Conservation (phyloP, 805 yeast species). For the Metschnikowia amazonensis region DNA sequence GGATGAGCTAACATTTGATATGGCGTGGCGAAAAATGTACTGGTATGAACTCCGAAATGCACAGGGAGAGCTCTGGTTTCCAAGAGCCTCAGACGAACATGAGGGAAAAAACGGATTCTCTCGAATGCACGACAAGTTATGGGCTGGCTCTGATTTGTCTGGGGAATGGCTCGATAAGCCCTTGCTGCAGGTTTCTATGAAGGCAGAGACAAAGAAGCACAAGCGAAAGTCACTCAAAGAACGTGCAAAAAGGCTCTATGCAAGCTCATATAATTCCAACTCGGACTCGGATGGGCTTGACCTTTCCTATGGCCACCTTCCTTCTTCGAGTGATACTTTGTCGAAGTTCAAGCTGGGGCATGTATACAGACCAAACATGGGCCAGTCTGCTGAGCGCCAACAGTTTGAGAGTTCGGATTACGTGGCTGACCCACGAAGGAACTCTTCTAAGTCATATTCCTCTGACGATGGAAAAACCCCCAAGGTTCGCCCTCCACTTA, state of each 20-base stretch:
- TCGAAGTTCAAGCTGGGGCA: slow-evolving; percentile 2
- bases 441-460: not conserved
- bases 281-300: slow-evolving; percentile 4
- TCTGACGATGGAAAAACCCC: not conserved
- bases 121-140: slow-evolving; percentile 33
- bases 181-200: slow-evolving; percentile 9
- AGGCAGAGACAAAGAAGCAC: not conserved
- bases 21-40: slow-evolving; percentile 53
- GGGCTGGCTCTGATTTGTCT: slow-evolving; percentile 21
- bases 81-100: slow-evolving; percentile 5
- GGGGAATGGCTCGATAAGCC: slow-evolving; percentile 6
- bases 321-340: not conserved
- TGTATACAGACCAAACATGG: not conserved
- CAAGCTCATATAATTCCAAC: slow-evolving; percentile 2
- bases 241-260: slow-evolving; percentile 13
- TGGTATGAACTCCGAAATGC: slow-evolving; percentile 49
- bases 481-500: slow-evolving; percentile 1
- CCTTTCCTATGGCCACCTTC: not conserved
- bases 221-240: slow-evolving; percentile 12
- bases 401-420: not conserved
- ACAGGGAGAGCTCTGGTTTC: slow-evolving; percentile 52
- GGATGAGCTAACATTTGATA: slow-evolving; percentile 54
- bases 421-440: not conserved
- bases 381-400: not conserved
- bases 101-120: not conserved